These are phyloP conservation scores for Mimosa bimucronata DNA, from an alignment of 306 rosid genomes.

Conservation along the genomic window DNA sequence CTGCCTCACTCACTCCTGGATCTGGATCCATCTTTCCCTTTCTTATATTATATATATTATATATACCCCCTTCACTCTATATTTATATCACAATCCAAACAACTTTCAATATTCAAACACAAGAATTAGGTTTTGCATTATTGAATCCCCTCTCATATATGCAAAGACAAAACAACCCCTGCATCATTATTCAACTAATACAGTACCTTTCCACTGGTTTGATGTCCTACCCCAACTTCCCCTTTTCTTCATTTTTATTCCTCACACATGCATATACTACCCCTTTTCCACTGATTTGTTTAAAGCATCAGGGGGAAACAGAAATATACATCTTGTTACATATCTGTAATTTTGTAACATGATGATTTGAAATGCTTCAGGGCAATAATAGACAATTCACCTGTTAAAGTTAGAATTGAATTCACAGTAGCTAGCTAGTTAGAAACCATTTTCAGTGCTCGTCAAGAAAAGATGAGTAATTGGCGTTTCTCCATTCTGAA, in stretches of 20 bases:
- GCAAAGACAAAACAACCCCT: conserved; percentile 28
- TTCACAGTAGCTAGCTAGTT: not conserved
- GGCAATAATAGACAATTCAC: not conserved
- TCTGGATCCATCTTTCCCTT: conserved; percentile 11
- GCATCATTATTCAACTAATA: conserved; percentile 11
- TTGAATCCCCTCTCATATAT: not conserved
- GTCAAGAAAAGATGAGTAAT: no score
- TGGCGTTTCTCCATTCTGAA: no score
- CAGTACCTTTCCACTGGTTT: not conserved
- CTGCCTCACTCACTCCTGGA: not conserved
- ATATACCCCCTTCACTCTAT: not conserved
- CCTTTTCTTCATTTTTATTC: not conserved
- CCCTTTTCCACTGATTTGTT: no score
- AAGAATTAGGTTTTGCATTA: conserved; percentile 22
- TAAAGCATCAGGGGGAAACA: not conserved
- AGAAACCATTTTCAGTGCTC: no score
- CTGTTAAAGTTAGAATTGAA: not conserved
- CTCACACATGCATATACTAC: not conserved
- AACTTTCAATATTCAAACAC: not conserved
- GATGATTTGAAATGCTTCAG: not conserved
- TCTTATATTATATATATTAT: no score
- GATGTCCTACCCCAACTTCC: conserved; percentile 24
- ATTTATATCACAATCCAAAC: not conserved
- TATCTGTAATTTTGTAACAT: not conserved
- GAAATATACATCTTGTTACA: not conserved